phyloP scores from a whole-genome alignment of 345 rosid species.

The Durio zibethinus region DNA sequence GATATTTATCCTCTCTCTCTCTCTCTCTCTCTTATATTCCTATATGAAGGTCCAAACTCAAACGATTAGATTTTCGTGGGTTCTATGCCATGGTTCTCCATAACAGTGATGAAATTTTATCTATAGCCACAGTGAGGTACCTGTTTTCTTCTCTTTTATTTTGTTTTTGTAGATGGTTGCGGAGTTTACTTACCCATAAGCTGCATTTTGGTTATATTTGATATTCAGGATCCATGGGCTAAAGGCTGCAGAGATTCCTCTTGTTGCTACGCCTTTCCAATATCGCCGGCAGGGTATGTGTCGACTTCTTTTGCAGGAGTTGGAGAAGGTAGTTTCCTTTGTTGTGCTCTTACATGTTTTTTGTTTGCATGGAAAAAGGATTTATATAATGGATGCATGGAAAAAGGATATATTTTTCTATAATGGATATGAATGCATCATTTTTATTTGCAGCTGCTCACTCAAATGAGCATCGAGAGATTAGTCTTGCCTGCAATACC shows the following conservation, averaged over 20 bases:
- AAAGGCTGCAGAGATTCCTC: slow-evolving; percentile 68
- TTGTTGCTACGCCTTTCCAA: slow-evolving; percentile 48
- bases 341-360: not conserved
- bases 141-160: not conserved
- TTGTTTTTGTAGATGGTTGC: not conserved
- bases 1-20: not conserved
- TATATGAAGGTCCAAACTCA: slow-evolving; percentile 20
- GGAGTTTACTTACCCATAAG: not conserved
- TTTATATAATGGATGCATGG: too few species aligned
- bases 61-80: slow-evolving; percentile 50
- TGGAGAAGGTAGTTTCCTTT: slow-evolving; percentile 55
- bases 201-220: not conserved
- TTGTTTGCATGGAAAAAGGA: not conserved
- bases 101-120: slow-evolving; percentile 43
- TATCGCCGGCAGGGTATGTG: slow-evolving; percentile 68
- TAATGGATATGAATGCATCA: not conserved
- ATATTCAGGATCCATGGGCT: slow-evolving; percentile 51
- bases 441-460: slow-evolving; percentile 38
- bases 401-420: not conserved
- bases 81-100: slow-evolving; percentile 58
- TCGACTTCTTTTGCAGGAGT: slow-evolving; percentile 46
- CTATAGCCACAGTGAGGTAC: slow-evolving; percentile 56
- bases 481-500: slow-evolving; percentile 52
- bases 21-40: not conserved
- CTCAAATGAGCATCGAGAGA: slow-evolving; percentile 45